A percentile compares a stretch with the other conserved stretches of the same genome.
These are phyloP conservation scores for Aspergillus fijiensis DNA, from an alignment of 2,329 filamentous ascomycete species.

Conservation along the genomic window DNA sequence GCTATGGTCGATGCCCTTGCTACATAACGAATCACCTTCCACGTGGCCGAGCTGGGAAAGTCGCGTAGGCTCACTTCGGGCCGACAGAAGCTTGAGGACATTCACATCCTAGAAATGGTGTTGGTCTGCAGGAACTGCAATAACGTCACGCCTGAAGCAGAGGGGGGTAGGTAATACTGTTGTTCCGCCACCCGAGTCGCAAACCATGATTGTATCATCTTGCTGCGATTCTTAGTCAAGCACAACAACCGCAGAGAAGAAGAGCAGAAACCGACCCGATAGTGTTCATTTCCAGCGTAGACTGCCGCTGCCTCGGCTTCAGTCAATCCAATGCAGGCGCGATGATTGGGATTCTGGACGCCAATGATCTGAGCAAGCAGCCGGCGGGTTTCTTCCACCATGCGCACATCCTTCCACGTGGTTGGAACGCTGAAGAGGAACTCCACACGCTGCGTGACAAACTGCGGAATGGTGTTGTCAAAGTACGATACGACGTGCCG, in stretches of 20 bases:
- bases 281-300: conserved; percentile 42
- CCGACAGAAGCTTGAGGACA: conserved; percentile 27
- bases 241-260: background rate
- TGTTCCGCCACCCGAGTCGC: no score
- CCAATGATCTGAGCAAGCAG: conserved; percentile 34
- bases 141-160: no score
- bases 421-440: conserved; percentile 46
- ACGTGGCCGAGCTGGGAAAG: conserved; percentile 28
- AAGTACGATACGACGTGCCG: conserved; percentile 32
- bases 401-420: conserved; percentile 41
- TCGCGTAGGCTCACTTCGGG: conserved; percentile 23
- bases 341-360: conserved; percentile 34
- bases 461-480: conserved; percentile 19
- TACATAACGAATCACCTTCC: conserved; percentile 21
- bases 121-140: background rate
- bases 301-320: conserved; percentile 57
- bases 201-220: no score
- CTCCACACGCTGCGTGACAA: conserved; percentile 27
- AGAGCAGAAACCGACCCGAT: conserved; percentile 11
- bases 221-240: no score
- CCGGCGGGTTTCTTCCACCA: conserved; percentile 36
- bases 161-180: no score
- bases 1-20: no score
- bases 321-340: conserved; percentile 48
- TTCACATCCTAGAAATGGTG: conserved; percentile 30